A percentile compares a stretch with the other conserved stretches of the same genome.
Evolutionary conservation across 78 protist species (phyloP).

Genomic region (Dictyostelium citrinum): DNA sequence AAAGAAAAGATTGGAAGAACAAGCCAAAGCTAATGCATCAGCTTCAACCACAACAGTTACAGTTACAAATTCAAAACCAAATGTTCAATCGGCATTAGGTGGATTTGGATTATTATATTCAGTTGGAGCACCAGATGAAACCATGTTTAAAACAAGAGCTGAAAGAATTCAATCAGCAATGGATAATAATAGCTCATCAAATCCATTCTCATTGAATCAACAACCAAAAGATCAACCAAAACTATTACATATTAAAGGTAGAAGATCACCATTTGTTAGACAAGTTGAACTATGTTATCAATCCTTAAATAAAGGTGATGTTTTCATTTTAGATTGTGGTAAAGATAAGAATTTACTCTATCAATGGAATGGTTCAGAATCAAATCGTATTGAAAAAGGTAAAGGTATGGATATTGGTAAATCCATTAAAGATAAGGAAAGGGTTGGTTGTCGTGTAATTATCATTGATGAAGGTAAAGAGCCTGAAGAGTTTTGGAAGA

Average conservation of each 20-base stretch:
- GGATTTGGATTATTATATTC: conserved; percentile 67
- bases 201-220: conserved; percentile 29
- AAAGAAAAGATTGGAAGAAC: conserved; percentile 22
- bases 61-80: neutral
- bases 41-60: neutral
- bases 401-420: conserved; percentile 85
- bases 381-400: conserved; percentile 85
- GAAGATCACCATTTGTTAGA: conserved; percentile 79
- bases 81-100: conserved; percentile 20
- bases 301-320: conserved; percentile 77
- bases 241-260: conserved; percentile 77
- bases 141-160: neutral
- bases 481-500: conserved; percentile 76
- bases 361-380: conserved; percentile 85
- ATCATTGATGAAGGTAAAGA: conserved; percentile 75
- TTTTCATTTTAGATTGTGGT: conserved; percentile 79
- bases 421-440: conserved; percentile 78
- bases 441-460: conserved; percentile 66
- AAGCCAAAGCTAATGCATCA: neutral
- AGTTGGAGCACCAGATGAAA: conserved; percentile 39
- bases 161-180: conserved; percentile 6
- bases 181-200: neutral
- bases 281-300: conserved; percentile 69
- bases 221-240: conserved; percentile 82
- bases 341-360: conserved; percentile 79